These are phyloP conservation scores for Mallotus repandus DNA, from an alignment of 441 rosid species.

Conservation along the genomic window DNA sequence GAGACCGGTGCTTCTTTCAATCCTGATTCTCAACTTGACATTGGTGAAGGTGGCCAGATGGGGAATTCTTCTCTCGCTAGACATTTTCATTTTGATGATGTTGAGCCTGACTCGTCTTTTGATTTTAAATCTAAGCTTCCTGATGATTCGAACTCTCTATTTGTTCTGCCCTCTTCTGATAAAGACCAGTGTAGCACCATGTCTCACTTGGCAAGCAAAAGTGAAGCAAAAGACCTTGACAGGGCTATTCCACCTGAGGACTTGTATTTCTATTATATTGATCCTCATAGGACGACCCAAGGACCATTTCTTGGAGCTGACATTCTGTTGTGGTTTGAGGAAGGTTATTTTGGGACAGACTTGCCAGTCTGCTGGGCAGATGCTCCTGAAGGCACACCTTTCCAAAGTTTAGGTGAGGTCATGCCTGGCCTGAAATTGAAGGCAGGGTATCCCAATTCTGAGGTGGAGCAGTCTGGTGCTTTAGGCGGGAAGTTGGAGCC, in stretches of 20 bases:
- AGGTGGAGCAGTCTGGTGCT: constrained; percentile 37
- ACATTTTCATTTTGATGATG: constrained; percentile 20
- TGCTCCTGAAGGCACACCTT: constrained; percentile 57
- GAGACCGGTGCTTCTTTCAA: constrained; percentile 18
- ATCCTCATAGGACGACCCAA: constrained; percentile 59
- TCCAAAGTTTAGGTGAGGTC: constrained; percentile 49
- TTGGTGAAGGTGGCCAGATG: constrained; percentile 26
- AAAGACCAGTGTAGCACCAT: constrained; percentile 17
- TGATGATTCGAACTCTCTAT: constrained; percentile 43
- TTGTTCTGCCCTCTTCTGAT: constrained; percentile 30
- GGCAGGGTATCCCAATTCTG: constrained; percentile 28
- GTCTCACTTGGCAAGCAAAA: constrained; percentile 14
- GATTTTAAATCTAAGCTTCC: constrained; percentile 35
- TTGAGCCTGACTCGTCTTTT: constrained; percentile 25
- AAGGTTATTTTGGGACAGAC: constrained; percentile 65
- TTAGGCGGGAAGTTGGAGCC: constrained; percentile 38
- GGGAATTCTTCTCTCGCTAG: constrained; percentile 17
- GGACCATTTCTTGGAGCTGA: constrained; percentile 68
- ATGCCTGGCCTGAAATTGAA: constrained; percentile 52
- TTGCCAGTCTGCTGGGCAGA: constrained; percentile 54
- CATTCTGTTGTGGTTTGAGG: constrained; percentile 60
- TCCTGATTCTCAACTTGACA: constrained; percentile 19
- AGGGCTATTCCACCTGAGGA: constrained; percentile 38
- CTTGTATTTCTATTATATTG: constrained; percentile 49
- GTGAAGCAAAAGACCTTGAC: constrained; percentile 17